These are phyloP conservation scores for Pouteria campechiana DNA, from an alignment of 179 eudicot genomes.

Conservation along the genomic window DNA sequence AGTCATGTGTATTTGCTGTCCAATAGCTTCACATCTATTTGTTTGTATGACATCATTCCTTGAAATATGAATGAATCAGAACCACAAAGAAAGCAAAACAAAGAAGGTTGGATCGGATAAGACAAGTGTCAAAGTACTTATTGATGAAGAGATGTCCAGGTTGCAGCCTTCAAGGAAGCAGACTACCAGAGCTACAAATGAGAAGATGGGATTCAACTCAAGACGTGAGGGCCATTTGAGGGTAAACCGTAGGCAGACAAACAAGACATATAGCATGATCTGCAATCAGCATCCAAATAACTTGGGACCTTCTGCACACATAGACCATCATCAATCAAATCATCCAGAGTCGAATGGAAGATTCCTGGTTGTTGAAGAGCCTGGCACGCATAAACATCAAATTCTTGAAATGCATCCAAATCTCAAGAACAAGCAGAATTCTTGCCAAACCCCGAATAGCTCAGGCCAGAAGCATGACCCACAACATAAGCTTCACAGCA, in stretches of 20 bases:
- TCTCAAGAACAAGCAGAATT: no score
- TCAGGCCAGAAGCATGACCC: conserved; percentile 14
- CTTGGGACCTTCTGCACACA: conserved; percentile 15
- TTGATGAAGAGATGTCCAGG: conserved; percentile 72
- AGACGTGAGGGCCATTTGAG: conserved; percentile 16
- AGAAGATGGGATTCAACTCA: conserved; percentile 14
- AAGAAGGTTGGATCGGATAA: conserved; percentile 20
- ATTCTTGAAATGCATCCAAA: no score
- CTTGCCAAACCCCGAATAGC: no score
- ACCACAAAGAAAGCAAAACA: conserved; percentile 18
- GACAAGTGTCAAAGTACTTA: conserved; percentile 73
- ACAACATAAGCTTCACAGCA: conserved; percentile 13
- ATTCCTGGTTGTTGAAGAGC: conserved; percentile 53
- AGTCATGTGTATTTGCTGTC: no score
- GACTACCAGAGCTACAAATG: conserved; percentile 8
- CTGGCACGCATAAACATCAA: conserved; percentile 35
- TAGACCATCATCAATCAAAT: conserved; percentile 13
- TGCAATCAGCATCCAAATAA: conserved; percentile 34
- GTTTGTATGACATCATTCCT: no score
- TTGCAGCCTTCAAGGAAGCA: conserved; percentile 29
- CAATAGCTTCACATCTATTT: no score
- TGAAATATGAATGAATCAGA: conserved; percentile 23
- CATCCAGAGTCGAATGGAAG: conserved; percentile 23
- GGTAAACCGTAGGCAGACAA: conserved; percentile 29
- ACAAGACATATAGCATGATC: conserved; percentile 26